Conservation (phyloP, 352 stramenopile species). For the Globisporangium solare region DNA sequence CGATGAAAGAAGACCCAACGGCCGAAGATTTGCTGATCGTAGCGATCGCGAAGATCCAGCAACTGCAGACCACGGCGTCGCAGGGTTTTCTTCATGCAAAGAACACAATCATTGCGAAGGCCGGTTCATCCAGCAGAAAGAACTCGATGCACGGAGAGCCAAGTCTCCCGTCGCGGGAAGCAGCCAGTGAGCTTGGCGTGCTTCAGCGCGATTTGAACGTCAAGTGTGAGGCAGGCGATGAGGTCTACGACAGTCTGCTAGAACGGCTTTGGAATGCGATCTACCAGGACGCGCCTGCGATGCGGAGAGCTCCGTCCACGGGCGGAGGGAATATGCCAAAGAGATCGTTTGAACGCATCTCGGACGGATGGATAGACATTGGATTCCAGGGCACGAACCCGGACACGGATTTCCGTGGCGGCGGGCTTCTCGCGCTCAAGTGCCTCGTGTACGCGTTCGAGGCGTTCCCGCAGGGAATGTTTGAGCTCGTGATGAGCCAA, state of each 20-base stretch:
- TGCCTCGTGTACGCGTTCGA: slow-evolving; percentile 83
- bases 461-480: slow-evolving; percentile 66
- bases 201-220: slow-evolving; percentile 61
- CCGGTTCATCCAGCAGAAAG: slow-evolving; percentile 4
- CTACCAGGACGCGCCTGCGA: slow-evolving; percentile 25
- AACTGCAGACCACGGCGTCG: slow-evolving; percentile 33
- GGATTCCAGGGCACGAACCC: slow-evolving; percentile 77
- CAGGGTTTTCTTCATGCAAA: slow-evolving; percentile 31
- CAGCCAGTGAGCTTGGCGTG: slow-evolving; percentile 32
- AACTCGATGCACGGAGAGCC: neutral
- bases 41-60: slow-evolving; percentile 47
- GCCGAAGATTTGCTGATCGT: slow-evolving; percentile 57
- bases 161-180: slow-evolving; percentile 30
- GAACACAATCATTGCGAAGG: slow-evolving; percentile 27
- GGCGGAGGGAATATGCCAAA: slow-evolving; percentile 2
- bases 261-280: slow-evolving; percentile 59
- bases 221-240: slow-evolving; percentile 56
- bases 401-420: slow-evolving; percentile 80
- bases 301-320: neutral
- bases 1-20: slow-evolving; percentile 53
- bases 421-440: slow-evolving; percentile 75
- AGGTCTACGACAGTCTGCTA: slow-evolving; percentile 60
- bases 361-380: slow-evolving; percentile 64
- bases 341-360: slow-evolving; percentile 33
- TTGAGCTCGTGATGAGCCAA: slow-evolving; percentile 47